These are phyloP conservation scores for Alternaria burnsii DNA, from an alignment of 2,329 filamentous ascomycete species.

Conservation along the genomic window DNA sequence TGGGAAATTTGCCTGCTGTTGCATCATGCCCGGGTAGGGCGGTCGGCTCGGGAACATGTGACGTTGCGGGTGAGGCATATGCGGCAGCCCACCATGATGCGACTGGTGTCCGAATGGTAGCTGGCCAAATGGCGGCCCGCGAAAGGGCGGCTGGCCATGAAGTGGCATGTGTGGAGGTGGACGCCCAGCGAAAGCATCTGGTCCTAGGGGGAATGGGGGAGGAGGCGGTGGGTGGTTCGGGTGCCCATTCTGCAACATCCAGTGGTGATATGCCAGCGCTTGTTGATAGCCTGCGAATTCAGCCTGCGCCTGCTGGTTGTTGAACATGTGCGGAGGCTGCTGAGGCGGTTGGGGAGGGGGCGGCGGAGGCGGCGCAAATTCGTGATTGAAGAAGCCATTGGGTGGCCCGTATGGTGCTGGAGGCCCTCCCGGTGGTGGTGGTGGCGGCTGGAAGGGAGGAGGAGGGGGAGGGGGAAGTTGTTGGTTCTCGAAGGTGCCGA, in stretches of 20 bases:
- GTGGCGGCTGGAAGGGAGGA: conserved; percentile 7
- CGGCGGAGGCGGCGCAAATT: conserved; percentile 16
- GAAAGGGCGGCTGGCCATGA: conserved; percentile 8
- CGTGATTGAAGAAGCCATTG: conserved; percentile 18
- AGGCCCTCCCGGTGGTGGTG: conserved; percentile 16
- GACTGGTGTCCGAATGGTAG: conserved; percentile 14
- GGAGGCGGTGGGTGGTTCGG: conserved; percentile 19
- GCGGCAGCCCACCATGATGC: conserved; percentile 6
- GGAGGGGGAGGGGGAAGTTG: conserved; percentile 15
- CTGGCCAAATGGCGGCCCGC: conserved; percentile 6
- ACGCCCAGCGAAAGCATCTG: conserved; percentile 9
- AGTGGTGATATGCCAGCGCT: conserved; percentile 31
- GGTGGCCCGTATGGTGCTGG: conserved; percentile 12
- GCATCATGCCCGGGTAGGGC: conserved; percentile 20
- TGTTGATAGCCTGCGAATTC: conserved; percentile 24
- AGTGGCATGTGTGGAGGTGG: conserved; percentile 12
- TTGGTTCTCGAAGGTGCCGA: conserved; percentile 20
- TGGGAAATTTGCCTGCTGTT: conserved; percentile 20
- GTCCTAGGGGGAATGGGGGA: conserved; percentile 9
- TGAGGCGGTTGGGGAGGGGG: conserved; percentile 20
- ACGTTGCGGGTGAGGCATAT: conserved; percentile 13
- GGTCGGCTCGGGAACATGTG: conserved; percentile 23
- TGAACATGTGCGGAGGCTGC: conserved; percentile 18
- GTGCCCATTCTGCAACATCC: conserved; percentile 27
- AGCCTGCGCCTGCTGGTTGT: conserved; percentile 17